Conservation (phyloP, 352 stramenopile genomes). For the Pythium brassicae region DNA sequence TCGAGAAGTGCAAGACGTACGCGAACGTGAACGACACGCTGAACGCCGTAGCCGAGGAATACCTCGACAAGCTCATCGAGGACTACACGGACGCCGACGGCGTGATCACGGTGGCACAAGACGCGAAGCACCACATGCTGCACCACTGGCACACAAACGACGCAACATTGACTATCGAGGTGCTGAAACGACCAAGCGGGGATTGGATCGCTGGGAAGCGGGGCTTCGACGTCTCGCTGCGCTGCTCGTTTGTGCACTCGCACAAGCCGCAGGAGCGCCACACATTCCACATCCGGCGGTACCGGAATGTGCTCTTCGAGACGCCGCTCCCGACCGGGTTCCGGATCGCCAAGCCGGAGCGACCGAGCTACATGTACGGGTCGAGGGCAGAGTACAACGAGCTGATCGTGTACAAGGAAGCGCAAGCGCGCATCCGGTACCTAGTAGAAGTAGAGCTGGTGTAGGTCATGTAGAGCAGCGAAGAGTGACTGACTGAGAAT, state of each 20-base stretch:
- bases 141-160: not conserved
- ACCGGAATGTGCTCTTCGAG: slow-evolving; percentile 4
- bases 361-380: slow-evolving; percentile 11
- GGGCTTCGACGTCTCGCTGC: not conserved
- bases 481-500: too few relatives aligned
- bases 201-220: not conserved
- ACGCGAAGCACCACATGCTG: not conserved
- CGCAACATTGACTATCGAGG: not conserved
- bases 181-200: not conserved
- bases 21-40: slow-evolving; percentile 1
- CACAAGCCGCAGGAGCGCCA: not conserved
- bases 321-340: not conserved
- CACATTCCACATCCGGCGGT: not conserved
- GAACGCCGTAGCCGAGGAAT: not conserved
- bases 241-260: not conserved
- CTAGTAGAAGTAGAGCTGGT: slow-evolving; percentile 49
- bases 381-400: slow-evolving; percentile 37
- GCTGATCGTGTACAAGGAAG: slow-evolving; percentile 74
- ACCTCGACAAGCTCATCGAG: not conserved
- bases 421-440: slow-evolving; percentile 67
- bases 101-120: not conserved
- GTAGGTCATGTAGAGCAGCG: not conserved
- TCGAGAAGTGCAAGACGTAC: not conserved
- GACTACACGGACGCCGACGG: not conserved
- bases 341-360: not conserved